Percentiles rank a stretch among this genome's conserved stretches.
These are phyloP conservation scores for Dalechampia spathulata DNA, from an alignment of 441 rosid genomes.

Conservation along the genomic window DNA sequence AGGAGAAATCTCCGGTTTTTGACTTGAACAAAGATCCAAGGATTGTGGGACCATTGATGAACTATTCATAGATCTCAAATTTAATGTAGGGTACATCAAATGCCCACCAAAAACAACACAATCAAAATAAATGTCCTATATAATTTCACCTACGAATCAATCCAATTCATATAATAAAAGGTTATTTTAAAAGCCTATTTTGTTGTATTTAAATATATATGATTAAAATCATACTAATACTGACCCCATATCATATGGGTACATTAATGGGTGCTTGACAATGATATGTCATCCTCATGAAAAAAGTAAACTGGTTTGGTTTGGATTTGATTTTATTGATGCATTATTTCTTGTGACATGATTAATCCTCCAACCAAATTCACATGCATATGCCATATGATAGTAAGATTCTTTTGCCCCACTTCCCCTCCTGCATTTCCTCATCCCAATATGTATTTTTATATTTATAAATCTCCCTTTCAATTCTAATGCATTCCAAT, in stretches of 20 bases:
- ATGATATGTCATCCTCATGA: too few species aligned
- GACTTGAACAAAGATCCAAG: constrained; percentile 23
- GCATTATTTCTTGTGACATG: constrained; percentile 7
- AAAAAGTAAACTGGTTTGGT: too few species aligned
- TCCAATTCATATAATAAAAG: too few species aligned
- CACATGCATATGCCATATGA: constrained; percentile 10
- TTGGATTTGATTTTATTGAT: too few species aligned
- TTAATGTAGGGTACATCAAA: not conserved
- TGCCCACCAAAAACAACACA: not conserved
- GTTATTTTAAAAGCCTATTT: too few species aligned
- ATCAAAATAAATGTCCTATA: not conserved
- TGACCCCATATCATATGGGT: too few species aligned
- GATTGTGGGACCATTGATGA: constrained; percentile 14
- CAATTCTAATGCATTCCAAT: too few species aligned
- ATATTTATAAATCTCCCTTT: too few species aligned
- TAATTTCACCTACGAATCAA: constrained; percentile 17
- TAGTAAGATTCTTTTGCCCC: not conserved
- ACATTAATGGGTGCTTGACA: too few species aligned
- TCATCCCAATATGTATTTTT: not conserved
- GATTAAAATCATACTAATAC: too few species aligned
- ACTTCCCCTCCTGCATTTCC: not conserved
- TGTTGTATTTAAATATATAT: too few species aligned
- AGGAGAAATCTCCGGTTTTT: too few species aligned
- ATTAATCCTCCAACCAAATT: constrained; percentile 4
- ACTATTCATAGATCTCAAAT: not conserved